Evolutionary conservation across 2,329 filamentous ascomycete species (phyloP), one percentile per base, ranked within the genome.

Genomic region (Aureobasidium pullulans): DNA sequence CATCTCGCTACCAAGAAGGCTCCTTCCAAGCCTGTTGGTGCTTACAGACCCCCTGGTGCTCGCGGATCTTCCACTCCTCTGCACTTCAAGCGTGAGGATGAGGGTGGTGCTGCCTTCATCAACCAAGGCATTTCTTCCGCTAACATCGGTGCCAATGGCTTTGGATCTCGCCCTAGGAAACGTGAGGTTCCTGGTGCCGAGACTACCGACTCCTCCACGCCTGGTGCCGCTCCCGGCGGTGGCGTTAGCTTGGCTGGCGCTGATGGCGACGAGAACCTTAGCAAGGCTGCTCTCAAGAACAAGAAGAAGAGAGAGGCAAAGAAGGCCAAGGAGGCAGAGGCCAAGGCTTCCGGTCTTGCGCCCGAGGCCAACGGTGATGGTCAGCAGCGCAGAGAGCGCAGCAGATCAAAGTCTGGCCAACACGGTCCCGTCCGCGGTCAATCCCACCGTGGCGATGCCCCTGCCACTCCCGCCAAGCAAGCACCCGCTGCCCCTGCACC

Each of bases 231-330:
- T 56, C 84, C 86, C 48, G 84, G 84, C 57, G 84, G 84, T 23
- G 84, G 84, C 44, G 84, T 85, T 43, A 83, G 82, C 63, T 80
- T 89, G 47, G 84, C 87, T 13, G 81, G 76, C 64, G 81, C 77
- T 64, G 73, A 86, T 75, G 52, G 52, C 44, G 88, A 90, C 62
- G 89, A 89, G 66, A 86, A 82, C 66, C 73, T 94, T 62, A 92
- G 89, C 63, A 95, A 94, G 77, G 84, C 88, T 57, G 91, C 89
- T 11, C 78, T 90, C 67, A 96, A 96, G 82, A 96, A 96, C 77
- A 97, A 97, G 84, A 97, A 97, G 84, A 97, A 97, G 83, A 84
- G 94, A 47, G 87, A 89, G 66, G 89, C 89, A 65, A 96, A 95
- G 81, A 97, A 96, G 77, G 83, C 84, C 54, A 94, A 92, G 71